Conservation (phyloP, 768 basidiomycete genomes). For the Suillus occidentalis region DNA sequence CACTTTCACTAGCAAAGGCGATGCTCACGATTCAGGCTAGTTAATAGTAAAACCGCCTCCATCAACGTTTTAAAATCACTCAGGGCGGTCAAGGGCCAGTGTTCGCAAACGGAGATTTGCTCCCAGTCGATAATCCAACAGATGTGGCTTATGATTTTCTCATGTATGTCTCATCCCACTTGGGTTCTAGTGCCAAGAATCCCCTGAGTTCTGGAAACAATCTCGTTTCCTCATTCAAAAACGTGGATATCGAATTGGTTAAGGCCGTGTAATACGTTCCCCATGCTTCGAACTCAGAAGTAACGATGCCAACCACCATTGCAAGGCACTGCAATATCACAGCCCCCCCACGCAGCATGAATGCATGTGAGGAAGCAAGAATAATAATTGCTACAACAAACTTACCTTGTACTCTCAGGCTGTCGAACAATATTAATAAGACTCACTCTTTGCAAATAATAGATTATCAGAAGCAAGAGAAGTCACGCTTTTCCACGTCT, state of each 20-base stretch:
- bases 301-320: slow-evolving; percentile 1
- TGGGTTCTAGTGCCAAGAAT: not conserved
- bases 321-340: not conserved
- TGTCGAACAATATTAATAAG: slow-evolving; percentile 3
- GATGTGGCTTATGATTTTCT: not conserved
- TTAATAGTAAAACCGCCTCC: slow-evolving; percentile 16
- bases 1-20: slow-evolving; percentile 14
- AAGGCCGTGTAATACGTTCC: not conserved
- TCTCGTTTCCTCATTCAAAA: not conserved
- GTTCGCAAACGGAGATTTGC: slow-evolving; percentile 4
- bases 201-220: not conserved
- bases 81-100: not conserved
- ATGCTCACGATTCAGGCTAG: slow-evolving; percentile 17
- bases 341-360: not conserved
- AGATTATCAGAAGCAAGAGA: slow-evolving; percentile 1
- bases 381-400: not conserved
- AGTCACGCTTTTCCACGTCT: not conserved
- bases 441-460: not conserved
- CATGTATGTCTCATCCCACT: slow-evolving; percentile 1
- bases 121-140: not conserved
- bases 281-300: not conserved
- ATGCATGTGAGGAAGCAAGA: not conserved
- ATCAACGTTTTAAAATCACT: slow-evolving; percentile 15
- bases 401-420: slow-evolving; percentile 10
- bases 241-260: not conserved